phyloP scores from a whole-genome alignment of 2,329 filamentous ascomycete species.

The Phaeoacremonium minimum region DNA sequence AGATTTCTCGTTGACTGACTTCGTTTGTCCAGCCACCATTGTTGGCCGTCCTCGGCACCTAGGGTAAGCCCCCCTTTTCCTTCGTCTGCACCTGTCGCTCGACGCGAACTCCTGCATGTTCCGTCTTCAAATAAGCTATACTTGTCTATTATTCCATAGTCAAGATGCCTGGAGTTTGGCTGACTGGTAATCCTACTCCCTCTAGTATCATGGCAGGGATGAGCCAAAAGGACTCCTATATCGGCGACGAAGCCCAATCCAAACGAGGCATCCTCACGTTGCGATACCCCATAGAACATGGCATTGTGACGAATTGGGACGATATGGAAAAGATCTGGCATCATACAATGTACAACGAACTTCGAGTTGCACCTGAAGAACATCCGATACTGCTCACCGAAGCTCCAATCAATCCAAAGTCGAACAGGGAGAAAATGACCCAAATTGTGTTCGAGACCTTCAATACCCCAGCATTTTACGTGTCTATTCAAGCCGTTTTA shows the following conservation, averaged over 20 bases:
- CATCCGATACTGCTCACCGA: constrained; percentile 99
- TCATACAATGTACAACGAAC: constrained; percentile 99
- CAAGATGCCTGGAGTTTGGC: not conserved
- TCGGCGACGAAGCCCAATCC: constrained; percentile 99
- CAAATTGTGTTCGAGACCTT: constrained; percentile 99
- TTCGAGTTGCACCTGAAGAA: constrained; percentile 99
- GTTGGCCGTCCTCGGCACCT: constrained; percentile 99
- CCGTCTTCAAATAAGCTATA: too few species aligned
- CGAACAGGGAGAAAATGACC: constrained; percentile 99
- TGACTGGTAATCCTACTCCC: too few species aligned
- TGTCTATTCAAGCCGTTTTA: constrained; percentile 99
- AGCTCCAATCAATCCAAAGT: constrained; percentile 99
- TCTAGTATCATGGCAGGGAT: constrained; percentile 99
- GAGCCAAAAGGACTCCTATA: constrained; percentile 99
- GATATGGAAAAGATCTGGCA: constrained; percentile 99
- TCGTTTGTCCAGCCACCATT: constrained; percentile 76
- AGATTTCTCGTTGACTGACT: constrained; percentile 11
- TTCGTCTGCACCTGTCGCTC: too few species aligned
- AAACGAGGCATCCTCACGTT: constrained; percentile 99
- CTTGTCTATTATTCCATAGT: too few species aligned
- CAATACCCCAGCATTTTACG: constrained; percentile 99
- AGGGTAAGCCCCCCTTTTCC: constrained; percentile 76
- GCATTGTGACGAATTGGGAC: constrained; percentile 99
- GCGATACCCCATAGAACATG: constrained; percentile 99
- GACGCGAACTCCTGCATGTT: too few species aligned